Percentiles rank a stretch among this genome's conserved stretches.
These are phyloP conservation scores for Fennellomyces sp. DNA, from an alignment of 371 early-diverging fungal genomes.

Conservation along the genomic window DNA sequence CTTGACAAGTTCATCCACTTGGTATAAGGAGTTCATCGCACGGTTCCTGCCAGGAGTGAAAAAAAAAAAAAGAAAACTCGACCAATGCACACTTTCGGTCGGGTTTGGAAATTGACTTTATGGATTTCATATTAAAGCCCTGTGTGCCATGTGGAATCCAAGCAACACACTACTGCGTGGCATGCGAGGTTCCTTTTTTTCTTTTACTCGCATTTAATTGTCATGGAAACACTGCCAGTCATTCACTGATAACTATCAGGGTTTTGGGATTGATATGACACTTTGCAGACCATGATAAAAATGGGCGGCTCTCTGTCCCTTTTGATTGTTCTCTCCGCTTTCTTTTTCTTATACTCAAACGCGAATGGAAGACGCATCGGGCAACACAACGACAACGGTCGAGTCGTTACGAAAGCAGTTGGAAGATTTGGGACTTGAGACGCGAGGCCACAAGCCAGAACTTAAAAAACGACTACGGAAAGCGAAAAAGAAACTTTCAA, in stretches of 20 bases:
- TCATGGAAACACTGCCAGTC: too few relatives aligned
- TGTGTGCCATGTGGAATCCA: too few relatives aligned
- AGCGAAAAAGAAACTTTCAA: constrained; percentile 36
- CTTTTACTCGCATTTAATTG: too few relatives aligned
- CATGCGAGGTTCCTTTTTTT: too few relatives aligned
- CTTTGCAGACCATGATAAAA: too few relatives aligned
- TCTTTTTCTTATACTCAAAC: background rate
- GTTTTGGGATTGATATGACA: too few relatives aligned
- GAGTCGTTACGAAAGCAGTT: constrained; percentile 52
- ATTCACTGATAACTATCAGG: too few relatives aligned
- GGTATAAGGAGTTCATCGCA: constrained; percentile 63
- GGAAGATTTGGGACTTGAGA: constrained; percentile 44
- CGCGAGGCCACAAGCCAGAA: constrained; percentile 51
- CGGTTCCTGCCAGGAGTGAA: background rate
- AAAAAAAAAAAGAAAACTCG: background rate
- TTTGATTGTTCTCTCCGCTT: background rate
- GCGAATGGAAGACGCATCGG: background rate
- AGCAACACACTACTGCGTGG: too few relatives aligned
- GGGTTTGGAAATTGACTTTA: background rate
- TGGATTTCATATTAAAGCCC: too few relatives aligned
- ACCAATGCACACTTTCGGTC: background rate
- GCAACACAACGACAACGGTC: constrained; percentile 27
- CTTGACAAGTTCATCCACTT: constrained; percentile 72
- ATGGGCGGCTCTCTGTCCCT: background rate
- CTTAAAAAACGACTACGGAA: constrained; percentile 57